These are phyloP conservation scores for Glycyrrhiza uralensis DNA, from an alignment of 306 rosid genomes.

Conservation along the genomic window DNA sequence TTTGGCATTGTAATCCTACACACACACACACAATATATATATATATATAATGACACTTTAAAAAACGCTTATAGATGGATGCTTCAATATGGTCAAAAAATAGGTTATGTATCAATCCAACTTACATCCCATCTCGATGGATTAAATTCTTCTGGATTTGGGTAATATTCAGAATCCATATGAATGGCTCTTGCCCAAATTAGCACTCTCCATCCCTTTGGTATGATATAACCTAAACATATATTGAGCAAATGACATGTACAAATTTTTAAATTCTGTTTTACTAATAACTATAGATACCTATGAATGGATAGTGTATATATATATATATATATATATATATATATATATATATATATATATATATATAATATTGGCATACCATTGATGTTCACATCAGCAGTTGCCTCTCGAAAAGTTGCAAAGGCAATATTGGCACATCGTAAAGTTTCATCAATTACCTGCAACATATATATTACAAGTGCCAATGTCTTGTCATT, in stretches of 20 bases:
- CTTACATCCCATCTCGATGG: conserved; percentile 61
- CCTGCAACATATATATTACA: neutral
- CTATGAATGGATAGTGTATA: too few species aligned
- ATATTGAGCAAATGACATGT: neutral
- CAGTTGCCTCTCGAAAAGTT: neutral
- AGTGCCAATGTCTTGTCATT: neutral
- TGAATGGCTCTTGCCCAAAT: conserved; percentile 42
- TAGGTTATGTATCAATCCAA: neutral
- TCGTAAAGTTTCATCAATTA: neutral
- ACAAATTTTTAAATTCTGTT: too few species aligned
- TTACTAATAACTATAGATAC: neutral
- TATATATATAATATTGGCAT: too few species aligned
- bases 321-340: too few species aligned
- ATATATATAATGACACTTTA: neutral
- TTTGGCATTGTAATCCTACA: neutral
- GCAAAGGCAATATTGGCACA: neutral
- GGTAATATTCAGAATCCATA: conserved; percentile 27
- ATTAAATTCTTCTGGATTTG: conserved; percentile 40
- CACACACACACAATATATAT: neutral
- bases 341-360: too few species aligned
- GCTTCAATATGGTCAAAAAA: neutral
- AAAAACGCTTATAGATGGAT: neutral
- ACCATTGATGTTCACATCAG: conserved; percentile 3
- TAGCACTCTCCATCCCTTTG: conserved; percentile 25
- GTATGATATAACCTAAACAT: conserved; percentile 41